phyloP scores from a whole-genome alignment of 345 rosid genomes.

The Alliaria petiolata region DNA sequence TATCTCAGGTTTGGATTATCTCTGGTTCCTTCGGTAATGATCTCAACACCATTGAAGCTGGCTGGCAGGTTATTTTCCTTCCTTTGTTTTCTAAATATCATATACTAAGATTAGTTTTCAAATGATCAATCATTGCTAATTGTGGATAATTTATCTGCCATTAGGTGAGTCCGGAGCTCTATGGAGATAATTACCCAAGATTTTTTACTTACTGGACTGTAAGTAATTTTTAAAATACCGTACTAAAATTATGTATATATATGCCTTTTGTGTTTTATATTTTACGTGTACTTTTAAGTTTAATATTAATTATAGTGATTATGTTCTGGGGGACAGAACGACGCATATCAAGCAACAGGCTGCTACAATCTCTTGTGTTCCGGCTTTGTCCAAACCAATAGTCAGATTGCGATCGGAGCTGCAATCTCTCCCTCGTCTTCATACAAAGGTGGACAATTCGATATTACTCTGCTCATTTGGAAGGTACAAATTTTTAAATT shows the following conservation, averaged over 20 bases:
- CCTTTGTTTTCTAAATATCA: too few species aligned
- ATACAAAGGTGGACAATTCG: conserved; percentile 84
- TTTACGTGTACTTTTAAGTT: neutral
- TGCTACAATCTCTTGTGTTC: conserved; percentile 96
- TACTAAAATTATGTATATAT: neutral
- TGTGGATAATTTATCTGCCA: neutral
- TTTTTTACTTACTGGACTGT: conserved; percentile 99
- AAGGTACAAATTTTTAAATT: conserved; percentile 54
- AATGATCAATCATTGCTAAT: neutral
- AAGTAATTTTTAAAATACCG: conserved; percentile 25
- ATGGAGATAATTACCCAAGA: conserved; percentile 93
- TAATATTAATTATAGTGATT: neutral
- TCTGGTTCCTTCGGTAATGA: conserved; percentile 95
- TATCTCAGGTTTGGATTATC: conserved; percentile 96
- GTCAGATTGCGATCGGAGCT: conserved; percentile 84
- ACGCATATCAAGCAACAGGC: conserved; percentile 96
- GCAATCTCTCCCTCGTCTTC: conserved; percentile 95
- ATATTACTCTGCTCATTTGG: conserved; percentile 86
- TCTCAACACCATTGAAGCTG: conserved; percentile 99
- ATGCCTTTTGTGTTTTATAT: neutral
- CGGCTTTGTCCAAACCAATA: conserved; percentile 94
- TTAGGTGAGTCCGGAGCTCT: conserved; percentile 98
- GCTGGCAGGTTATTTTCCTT: conserved; percentile 74
- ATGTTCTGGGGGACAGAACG: conserved; percentile 45
- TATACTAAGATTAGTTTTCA: too few species aligned